Percentiles rank a stretch among this genome's conserved stretches.
Evolutionary conservation across 2,329 filamentous ascomycete species (phyloP).

Genomic region (Colletotrichum coccodes): DNA sequence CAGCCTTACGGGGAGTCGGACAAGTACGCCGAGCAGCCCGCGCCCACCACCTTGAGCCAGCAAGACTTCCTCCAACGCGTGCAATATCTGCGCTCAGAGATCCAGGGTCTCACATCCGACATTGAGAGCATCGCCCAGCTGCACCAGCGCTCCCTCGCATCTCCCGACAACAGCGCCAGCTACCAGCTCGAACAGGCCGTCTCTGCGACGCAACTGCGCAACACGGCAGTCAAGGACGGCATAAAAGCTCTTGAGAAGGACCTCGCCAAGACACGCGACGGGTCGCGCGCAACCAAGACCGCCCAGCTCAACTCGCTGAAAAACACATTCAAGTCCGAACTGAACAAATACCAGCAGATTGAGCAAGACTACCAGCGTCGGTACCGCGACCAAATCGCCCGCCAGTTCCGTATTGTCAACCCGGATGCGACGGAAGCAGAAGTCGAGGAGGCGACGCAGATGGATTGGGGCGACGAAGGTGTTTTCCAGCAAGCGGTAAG

Average conservation of each 20-base stretch:
- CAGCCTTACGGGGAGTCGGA: constrained; percentile 57
- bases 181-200: constrained; percentile 74
- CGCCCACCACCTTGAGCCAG: constrained; percentile 59
- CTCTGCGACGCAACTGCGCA: constrained; percentile 76
- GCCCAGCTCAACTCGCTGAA: constrained; percentile 77
- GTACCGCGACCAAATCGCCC: constrained; percentile 81
- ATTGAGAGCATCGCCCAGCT: constrained; percentile 75
- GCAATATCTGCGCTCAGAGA: constrained; percentile 73
- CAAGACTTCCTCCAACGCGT: constrained; percentile 77
- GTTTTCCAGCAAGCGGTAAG: constrained; percentile 85
- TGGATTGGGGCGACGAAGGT: constrained; percentile 81
- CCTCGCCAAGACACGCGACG: constrained; percentile 69
- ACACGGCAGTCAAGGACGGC: constrained; percentile 81
- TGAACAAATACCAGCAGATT: constrained; percentile 76
- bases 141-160: constrained; percentile 77
- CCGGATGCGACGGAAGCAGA: constrained; percentile 81
- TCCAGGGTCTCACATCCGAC: constrained; percentile 72
- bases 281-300: constrained; percentile 72
- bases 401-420: constrained; percentile 85
- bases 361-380: constrained; percentile 77
- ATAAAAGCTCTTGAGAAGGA: constrained; percentile 82
- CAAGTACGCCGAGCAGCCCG: constrained; percentile 36
- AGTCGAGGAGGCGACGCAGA: constrained; percentile 73
- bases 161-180: constrained; percentile 66
- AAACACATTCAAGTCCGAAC: constrained; percentile 76